These are phyloP conservation scores for Chaetomium cochliodes DNA, from an alignment of 495 filamentous ascomycete genomes.

Conservation along the genomic window DNA sequence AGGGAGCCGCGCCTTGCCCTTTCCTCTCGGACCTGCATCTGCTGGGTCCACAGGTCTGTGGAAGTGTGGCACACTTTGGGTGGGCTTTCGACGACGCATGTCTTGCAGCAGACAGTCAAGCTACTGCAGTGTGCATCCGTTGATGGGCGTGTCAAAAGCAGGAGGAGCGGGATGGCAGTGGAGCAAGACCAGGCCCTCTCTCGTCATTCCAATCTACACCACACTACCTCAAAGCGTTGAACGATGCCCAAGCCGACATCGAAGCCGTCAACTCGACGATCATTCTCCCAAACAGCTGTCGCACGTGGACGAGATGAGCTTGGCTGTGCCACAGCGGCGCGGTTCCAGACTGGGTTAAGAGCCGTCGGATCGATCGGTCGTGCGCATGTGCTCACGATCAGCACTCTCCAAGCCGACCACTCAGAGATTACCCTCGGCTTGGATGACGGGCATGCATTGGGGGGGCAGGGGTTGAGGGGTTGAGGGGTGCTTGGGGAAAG, in stretches of 20 bases:
- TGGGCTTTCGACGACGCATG: neutral
- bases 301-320: neutral
- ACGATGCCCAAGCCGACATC: too few species aligned
- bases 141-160: neutral
- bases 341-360: conserved; percentile 19
- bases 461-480: neutral
- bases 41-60: conserved; percentile 11
- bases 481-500: conserved; percentile 8
- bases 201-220: too few species aligned
- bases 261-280: neutral
- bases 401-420: conserved; percentile 28
- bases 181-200: neutral
- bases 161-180: conserved; percentile 15
- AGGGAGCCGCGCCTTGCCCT: conserved; percentile 31
- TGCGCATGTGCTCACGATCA: conserved; percentile 39
- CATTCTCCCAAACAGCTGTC: neutral
- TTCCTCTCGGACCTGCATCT: conserved; percentile 40
- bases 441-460: conserved; percentile 13
- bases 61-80: neutral
- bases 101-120: neutral
- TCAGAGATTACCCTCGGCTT: conserved; percentile 24
- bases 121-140: conserved; percentile 1
- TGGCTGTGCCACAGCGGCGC: conserved; percentile 16
- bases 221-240: too few species aligned
- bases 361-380: conserved; percentile 23